Evolutionary conservation across 2,329 filamentous ascomycete species (phyloP).

Genomic region (Bipolaris zeicola): DNA sequence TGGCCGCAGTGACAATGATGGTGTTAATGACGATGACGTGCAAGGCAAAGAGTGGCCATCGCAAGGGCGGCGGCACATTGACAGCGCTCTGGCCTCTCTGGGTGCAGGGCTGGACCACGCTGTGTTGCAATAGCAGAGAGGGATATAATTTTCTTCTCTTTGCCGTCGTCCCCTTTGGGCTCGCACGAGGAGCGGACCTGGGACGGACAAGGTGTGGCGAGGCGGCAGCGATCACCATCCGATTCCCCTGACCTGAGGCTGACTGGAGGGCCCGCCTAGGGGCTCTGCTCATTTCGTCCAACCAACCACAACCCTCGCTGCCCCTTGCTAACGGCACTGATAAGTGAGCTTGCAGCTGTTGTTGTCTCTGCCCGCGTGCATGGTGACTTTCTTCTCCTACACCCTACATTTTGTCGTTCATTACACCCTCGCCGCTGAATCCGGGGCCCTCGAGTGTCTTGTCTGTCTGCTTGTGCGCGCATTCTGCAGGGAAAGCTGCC

Average conservation of each 20-base stretch:
- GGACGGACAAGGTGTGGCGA: constrained; percentile 13
- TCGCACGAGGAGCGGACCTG: constrained; percentile 15
- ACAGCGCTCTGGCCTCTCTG: neutral
- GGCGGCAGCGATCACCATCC: constrained; percentile 13
- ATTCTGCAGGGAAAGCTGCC: neutral
- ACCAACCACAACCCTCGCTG: constrained; percentile 21
- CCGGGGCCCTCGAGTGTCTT: neutral
- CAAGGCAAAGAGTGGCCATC: constrained; percentile 3
- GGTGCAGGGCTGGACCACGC: constrained; percentile 1
- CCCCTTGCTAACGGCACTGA: constrained; percentile 16
- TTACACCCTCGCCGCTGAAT: constrained; percentile 2
- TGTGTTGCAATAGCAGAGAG: neutral
- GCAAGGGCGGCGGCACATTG: constrained; percentile 12
- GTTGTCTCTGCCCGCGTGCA: neutral
- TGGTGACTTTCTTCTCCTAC: constrained; percentile 7
- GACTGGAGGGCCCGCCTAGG: constrained; percentile 12
- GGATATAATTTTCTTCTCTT: neutral
- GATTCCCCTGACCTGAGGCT: constrained; percentile 19
- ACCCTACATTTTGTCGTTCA: constrained; percentile 13
- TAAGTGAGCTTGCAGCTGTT: constrained; percentile 8
- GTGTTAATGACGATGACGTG: constrained; percentile 11
- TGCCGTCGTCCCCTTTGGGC: neutral
- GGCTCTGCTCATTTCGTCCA: constrained; percentile 33
- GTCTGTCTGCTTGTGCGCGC: neutral
- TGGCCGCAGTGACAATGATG: neutral